Evolutionary conservation across 2,329 filamentous ascomycete species (phyloP), one percentile per base, ranked within the genome.

Genomic region (Ophiostoma montium): DNA sequence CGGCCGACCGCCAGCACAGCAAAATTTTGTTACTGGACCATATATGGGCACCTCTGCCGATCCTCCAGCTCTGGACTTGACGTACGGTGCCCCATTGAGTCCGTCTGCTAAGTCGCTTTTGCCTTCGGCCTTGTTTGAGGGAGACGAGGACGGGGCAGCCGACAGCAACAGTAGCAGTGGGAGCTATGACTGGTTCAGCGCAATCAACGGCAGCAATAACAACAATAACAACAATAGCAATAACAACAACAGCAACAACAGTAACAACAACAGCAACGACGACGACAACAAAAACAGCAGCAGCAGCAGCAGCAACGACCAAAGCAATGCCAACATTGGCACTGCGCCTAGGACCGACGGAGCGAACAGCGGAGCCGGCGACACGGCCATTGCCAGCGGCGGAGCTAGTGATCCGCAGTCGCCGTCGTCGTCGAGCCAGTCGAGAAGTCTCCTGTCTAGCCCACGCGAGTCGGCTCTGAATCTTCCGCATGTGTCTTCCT

Each of bases 31-130:
- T 5, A 70, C 69, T 5, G 69, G 70, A 1, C 70, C 76, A 8
- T 80, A 72, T 46, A 69, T 75, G 61, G 70, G 72, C 44, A 62
- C 69, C 38, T 64, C 68, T 1, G 58, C 64, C 3, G 69, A 71
- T 54, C 63, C 57, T 56, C 67, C 53, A 57, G 70, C 53, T 57
- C 62, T 80, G 49, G 77, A 76, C 6, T 61, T 83, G 33, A 78
- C 73, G 3, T 74, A 71, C 16, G 79, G 76, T 27, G 84, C 82
- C 2, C 83, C 83, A 1, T 75, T 90, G 61, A 89, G 84, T 57
- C 86, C 86, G 2, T 84, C 83, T 4, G 86, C 85, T 2, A 80
- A 83, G 27, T 75, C 81, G 15, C 69, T 90, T 3, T 66, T 94
- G 15, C 86, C 86, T 0, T 84, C 84, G 1, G 78, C 76, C 52